Evolutionary conservation across 371 early-diverging fungal species (phyloP).

Genomic region (Choanephora cucurbitarum): DNA sequence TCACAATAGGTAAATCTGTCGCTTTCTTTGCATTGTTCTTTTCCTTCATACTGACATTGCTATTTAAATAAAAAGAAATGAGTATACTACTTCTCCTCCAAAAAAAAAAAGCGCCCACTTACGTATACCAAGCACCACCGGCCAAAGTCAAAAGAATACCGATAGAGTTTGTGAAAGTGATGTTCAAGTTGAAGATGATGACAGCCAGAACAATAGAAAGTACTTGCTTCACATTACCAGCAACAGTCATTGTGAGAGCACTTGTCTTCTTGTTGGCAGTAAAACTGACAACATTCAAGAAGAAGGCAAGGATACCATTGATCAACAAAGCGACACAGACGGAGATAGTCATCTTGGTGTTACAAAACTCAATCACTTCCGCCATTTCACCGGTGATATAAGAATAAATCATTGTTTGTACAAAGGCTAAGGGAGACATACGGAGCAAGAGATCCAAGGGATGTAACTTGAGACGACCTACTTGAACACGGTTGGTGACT

Average conservation of each 20-base stretch:
- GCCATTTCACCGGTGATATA: constrained; percentile 71
- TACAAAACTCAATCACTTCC: constrained; percentile 48
- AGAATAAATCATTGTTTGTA: constrained; percentile 72
- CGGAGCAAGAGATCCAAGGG: constrained; percentile 81
- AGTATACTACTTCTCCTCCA: neutral
- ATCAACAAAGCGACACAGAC: constrained; percentile 51
- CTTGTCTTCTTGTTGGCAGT: constrained; percentile 84
- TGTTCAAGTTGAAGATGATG: constrained; percentile 68
- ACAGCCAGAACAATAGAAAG: constrained; percentile 79
- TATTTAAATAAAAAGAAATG: neutral
- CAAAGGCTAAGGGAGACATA: constrained; percentile 80
- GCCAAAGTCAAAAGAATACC: constrained; percentile 78
- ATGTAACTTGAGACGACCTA: constrained; percentile 76
- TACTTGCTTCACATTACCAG: constrained; percentile 87
- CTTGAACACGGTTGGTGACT: constrained; percentile 80
- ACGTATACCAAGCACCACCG: constrained; percentile 73
- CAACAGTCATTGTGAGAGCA: constrained; percentile 88
- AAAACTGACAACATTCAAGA: constrained; percentile 80
- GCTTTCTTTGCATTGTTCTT: neutral
- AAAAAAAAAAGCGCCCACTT: no score
- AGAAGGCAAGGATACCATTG: constrained; percentile 85
- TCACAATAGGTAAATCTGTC: neutral
- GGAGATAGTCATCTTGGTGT: constrained; percentile 34
- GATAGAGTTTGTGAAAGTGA: constrained; percentile 66
- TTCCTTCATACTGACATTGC: neutral